A percentile compares a stretch with the other conserved stretches of the same genome.
Conservation (phyloP, 169 alveolate genomes). For the Cryptosporidium meleagridis region DNA sequence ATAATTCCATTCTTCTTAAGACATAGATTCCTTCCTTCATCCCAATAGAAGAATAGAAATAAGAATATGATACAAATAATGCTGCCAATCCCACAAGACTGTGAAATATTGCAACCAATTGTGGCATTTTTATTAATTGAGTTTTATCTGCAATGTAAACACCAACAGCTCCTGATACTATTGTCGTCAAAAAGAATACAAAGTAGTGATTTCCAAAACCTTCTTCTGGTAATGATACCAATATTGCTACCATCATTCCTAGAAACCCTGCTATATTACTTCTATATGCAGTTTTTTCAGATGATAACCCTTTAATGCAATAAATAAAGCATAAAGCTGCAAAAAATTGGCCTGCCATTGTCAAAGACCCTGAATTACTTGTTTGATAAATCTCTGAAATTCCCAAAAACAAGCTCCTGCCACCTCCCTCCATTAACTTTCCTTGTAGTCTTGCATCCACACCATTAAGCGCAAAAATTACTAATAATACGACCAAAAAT, state of each 20-base stretch:
- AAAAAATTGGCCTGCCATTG: constrained; percentile 49
- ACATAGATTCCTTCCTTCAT: neutral
- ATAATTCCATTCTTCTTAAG: constrained; percentile 33
- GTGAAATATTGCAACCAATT: constrained; percentile 54
- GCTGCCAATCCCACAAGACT: constrained; percentile 65
- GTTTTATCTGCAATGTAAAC: constrained; percentile 75
- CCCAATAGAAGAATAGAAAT: constrained; percentile 10
- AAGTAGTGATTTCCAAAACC: constrained; percentile 74
- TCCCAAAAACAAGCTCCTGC: neutral
- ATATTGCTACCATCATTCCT: constrained; percentile 63
- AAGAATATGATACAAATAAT: constrained; percentile 69
- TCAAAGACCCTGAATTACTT: constrained; percentile 21
- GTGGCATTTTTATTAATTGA: constrained; percentile 60
- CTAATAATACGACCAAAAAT: neutral
- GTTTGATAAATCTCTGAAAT: neutral
- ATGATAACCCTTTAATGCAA: constrained; percentile 67
- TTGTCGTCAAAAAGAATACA: constrained; percentile 76
- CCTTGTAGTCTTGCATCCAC: constrained; percentile 32
- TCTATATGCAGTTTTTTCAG: constrained; percentile 58
- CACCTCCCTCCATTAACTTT: neutral
- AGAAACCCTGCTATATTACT: constrained; percentile 74
- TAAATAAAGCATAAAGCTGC: constrained; percentile 69
- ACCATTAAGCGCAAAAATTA: neutral
- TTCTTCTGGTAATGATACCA: constrained; percentile 63
- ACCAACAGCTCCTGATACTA: constrained; percentile 78